Evolutionary conservation across 225 moss, liverwort and hornwort genomes (phyloP), one percentile per base, ranked within the genome.

Genomic region (Lunularia cruciata): DNA sequence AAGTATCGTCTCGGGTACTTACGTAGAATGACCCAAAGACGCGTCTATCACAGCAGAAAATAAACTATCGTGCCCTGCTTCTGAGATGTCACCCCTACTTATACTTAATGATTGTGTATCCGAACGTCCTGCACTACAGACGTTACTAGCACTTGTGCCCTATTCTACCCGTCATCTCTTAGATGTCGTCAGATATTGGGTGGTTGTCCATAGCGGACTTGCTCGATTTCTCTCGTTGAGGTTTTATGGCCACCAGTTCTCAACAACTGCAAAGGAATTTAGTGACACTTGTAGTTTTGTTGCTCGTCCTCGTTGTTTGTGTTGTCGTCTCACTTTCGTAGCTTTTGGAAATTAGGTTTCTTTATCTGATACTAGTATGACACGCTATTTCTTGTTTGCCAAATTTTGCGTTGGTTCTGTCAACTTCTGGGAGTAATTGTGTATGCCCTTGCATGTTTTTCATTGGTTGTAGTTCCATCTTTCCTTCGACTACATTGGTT

Each of bases 1-100:
- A 67, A 65, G 23, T 48, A 55, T 72, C 57, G 61, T 80, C 63
- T n/a, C 15, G 11, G 48, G 72, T 72, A 22, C 60, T 67, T 63
- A 60, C 60, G 4, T 75, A 22, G 72, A 37, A 37, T 63, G 63
- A 47, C 60, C 16, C 60, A 43, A 47, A 16, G 64, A 70, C 64
- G 34, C 12, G 27, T 71, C 51, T 60, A 75, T 72, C 16, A n/a
- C n/a, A 57, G 47, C 62, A 51, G 67, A 72, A 72, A 36, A 67
- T 67, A 35, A 67, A 67, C 67, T 67, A 49, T 33, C 26, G 65
- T 47, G 67, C 32, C 67, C 28, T 48, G 47, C 48, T 51, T 67
- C 34, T 67, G 67, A 51, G 49, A 67, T 67, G 33, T 51, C 49
- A 67, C 12, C 48, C 65, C 49, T 67, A 64, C 23, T 14, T 26